phyloP scores from a whole-genome alignment of 2,329 filamentous ascomycete species.

The Aspergillus aculeatus region DNA sequence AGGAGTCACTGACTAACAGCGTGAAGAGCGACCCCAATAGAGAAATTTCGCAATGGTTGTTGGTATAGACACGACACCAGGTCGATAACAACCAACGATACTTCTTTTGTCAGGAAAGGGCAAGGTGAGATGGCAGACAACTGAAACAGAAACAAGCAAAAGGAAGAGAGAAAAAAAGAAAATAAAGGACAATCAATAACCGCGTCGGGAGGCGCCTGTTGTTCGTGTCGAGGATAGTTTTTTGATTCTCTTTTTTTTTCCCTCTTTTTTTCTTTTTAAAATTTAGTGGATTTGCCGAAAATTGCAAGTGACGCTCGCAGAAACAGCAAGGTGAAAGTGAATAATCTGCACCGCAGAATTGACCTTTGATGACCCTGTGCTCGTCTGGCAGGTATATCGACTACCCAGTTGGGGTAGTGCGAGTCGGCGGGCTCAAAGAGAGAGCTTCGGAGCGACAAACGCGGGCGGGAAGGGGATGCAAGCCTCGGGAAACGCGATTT shows the following conservation, averaged over 20 bases:
- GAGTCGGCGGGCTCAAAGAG: slow-evolving; percentile 24
- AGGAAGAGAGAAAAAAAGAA: slow-evolving; percentile 17
- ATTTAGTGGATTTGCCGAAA: not conserved
- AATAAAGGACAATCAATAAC: slow-evolving; percentile 9
- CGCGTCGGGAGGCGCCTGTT: slow-evolving; percentile 5
- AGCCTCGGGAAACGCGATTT: slow-evolving; percentile 23
- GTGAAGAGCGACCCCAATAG: not conserved
- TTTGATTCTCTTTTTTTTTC: slow-evolving; percentile 18
- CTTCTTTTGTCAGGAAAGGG: not conserved
- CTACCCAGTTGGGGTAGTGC: slow-evolving; percentile 19
- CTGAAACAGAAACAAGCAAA: slow-evolving; percentile 17
- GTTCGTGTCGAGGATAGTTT: slow-evolving; percentile 19
- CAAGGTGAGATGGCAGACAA: not conserved
- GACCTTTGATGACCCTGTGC: slow-evolving; percentile 20
- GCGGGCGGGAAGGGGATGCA: slow-evolving; percentile 23
- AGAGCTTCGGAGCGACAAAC: slow-evolving; percentile 16
- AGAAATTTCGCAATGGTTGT: slow-evolving; percentile 7
- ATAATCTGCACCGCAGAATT: slow-evolving; percentile 34
- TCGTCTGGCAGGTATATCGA: slow-evolving; percentile 23
- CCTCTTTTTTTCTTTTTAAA: slow-evolving; percentile 10
- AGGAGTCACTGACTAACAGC: slow-evolving; percentile 16
- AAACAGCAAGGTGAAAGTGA: slow-evolving; percentile 16
- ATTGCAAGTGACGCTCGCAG: not conserved
- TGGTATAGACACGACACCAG: slow-evolving; percentile 22
- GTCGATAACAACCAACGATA: slow-evolving; percentile 14